Conservation (phyloP, 2,329 filamentous ascomycete species). For the Metarhizium robertsii region DNA sequence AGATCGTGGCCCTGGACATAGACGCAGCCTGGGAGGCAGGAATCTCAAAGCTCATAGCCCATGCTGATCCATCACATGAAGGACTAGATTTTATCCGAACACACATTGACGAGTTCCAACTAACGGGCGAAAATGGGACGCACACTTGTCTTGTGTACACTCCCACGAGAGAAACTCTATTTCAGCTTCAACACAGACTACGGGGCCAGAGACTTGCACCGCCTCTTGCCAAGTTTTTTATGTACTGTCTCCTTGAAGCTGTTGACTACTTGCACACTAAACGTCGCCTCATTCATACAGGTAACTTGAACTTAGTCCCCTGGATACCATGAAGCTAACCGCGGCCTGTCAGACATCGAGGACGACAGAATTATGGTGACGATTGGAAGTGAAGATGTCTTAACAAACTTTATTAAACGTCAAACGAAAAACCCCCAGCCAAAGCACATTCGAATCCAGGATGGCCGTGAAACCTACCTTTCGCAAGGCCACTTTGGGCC, state of each 20-base stretch:
- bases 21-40: constrained; percentile 8
- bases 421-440: not conserved
- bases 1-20: constrained; percentile 9
- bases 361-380: constrained; percentile 13
- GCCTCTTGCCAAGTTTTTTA: constrained; percentile 10
- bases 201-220: constrained; percentile 7
- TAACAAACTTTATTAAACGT: not conserved
- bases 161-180: constrained; percentile 14
- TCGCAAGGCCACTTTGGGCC: constrained; percentile 11
- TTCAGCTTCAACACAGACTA: constrained; percentile 8
- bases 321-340: not conserved
- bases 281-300: not conserved
- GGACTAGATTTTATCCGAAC: constrained; percentile 7
- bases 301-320: not conserved
- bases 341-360: constrained; percentile 12
- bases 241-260: constrained; percentile 6
- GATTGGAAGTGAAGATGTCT: not conserved
- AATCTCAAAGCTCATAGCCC: constrained; percentile 6
- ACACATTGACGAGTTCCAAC: constrained; percentile 9
- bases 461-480: constrained; percentile 8
- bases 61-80: constrained; percentile 10
- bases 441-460: constrained; percentile 2
- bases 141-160: constrained; percentile 14
- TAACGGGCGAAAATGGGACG: constrained; percentile 8
- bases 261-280: not conserved